Evolutionary conservation across 164 flowering plant genomes (phyloP), one percentile per base, ranked within the genome.

Genomic region (Magnolia sinica): DNA sequence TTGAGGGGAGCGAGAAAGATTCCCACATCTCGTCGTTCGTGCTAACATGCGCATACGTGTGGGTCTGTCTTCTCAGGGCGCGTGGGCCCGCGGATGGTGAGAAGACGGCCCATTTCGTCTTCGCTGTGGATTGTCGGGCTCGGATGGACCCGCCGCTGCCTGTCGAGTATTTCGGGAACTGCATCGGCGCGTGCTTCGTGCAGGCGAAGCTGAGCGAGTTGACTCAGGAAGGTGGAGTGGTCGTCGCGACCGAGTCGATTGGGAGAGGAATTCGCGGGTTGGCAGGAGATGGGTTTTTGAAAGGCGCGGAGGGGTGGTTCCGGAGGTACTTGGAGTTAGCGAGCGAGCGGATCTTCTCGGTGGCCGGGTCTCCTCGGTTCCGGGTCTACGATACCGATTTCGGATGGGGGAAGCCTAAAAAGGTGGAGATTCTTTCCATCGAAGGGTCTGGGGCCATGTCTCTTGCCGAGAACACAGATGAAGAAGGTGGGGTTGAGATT

Each of bases 91-190:
- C 1, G 1, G 8, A 18, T 10, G 50, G 10, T 49, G 59, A 11
- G 18, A 63, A 67, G 24, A 70, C 8, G 0, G 55, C 63, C n/a
- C 65, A 77, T 37, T 82, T 89, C 11, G 45, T 19, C 2, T 79
- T 84, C 11, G 72, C 77, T 0, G 88, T 82, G 1, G 91, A 87
- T 24, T 77, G 83, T 49, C 76, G 88, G 18, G 70, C 73, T 9
- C 82, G 84, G 0, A 20, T 81, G 13, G 63, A 55, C 1, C 78
- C 74, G 8, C 84, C 82, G 1, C 8, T 88, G 0, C 89, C 93
- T 0, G 52, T 18, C 1, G 65, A 79, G 0, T 91, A 88, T 55
- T 85, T 90, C 20, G 93, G 91, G 0, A 90, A 90, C 68, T 90
- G 90, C 74, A 1, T 89, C 1, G 78, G 71, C 0, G 8, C 11